Evolutionary conservation across 2,329 filamentous ascomycete species (phyloP).

Genomic region (Rhynchosporium agropyri): DNA sequence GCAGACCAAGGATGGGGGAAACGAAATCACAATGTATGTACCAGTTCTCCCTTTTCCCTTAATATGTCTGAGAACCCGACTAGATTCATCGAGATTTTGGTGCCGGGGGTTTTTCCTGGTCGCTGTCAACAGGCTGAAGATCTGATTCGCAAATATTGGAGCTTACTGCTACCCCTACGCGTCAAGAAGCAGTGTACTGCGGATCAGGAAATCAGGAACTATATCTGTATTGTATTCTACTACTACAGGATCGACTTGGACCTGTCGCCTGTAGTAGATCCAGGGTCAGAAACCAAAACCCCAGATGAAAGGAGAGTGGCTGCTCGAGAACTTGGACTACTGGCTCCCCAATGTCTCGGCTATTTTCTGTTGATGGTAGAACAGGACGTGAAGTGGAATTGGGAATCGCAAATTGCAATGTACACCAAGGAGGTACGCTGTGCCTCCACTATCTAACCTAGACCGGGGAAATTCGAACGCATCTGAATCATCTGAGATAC

Average conservation of each 20-base stretch:
- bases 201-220: slow-evolving; percentile 1
- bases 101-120: background rate
- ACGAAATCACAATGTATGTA: slow-evolving; percentile 2
- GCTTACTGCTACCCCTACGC: background rate
- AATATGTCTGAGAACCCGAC: background rate
- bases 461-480: too few species aligned
- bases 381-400: too few species aligned
- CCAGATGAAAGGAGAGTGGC: background rate
- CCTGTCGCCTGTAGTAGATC: background rate
- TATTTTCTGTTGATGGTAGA: background rate
- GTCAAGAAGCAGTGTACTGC: background rate
- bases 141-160: background rate
- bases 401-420: too few species aligned
- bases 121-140: background rate
- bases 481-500: too few species aligned
- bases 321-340: too few species aligned
- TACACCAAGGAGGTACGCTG: too few species aligned
- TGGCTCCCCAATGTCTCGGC: background rate
- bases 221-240: slow-evolving; percentile 7
- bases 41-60: background rate
- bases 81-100: slow-evolving; percentile 3
- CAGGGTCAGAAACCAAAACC: background rate
- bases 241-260: background rate
- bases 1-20: background rate
- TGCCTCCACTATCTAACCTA: too few species aligned